Percentiles rank a stretch among this genome's conserved stretches.
phyloP scores from a whole-genome alignment of 2,329 filamentous ascomycete species.

The Aspergillus latus region DNA sequence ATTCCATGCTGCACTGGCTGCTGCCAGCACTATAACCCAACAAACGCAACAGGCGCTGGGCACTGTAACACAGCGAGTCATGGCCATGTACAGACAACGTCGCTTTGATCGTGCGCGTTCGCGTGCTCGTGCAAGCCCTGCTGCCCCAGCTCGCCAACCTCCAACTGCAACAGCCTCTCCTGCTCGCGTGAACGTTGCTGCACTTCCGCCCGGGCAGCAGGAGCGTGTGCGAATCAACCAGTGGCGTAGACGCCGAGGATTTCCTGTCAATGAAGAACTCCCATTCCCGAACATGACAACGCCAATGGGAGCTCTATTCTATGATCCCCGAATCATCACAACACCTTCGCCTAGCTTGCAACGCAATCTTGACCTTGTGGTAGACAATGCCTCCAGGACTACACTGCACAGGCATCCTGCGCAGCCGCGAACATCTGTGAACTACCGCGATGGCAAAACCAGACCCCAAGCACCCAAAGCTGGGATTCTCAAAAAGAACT shows the following conservation, averaged over 20 bases:
- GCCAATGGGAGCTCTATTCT: background rate
- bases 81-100: conserved; percentile 8
- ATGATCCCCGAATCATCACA: background rate
- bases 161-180: conserved; percentile 11
- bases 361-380: background rate
- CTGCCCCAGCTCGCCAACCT: background rate
- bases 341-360: background rate
- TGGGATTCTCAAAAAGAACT: background rate
- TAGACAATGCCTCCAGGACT: background rate
- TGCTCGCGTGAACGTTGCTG: conserved; percentile 13
- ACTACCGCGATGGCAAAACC: background rate
- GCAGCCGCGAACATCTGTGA: background rate
- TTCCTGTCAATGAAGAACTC: conserved; percentile 9
- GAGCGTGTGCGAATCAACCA: conserved; percentile 14
- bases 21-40: background rate
- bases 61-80: conserved; percentile 12
- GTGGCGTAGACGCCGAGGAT: conserved; percentile 19
- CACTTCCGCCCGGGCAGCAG: conserved; percentile 19
- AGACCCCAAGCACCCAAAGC: background rate
- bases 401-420: background rate
- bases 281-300: conserved; percentile 22
- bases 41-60: background rate
- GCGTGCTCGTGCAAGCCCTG: background rate
- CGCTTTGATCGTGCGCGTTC: background rate
- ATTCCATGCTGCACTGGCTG: conserved; percentile 17